Base-by-base conservation (phyloP, 345 rosid genomes). In the Melastoma malabathricum region DNA sequence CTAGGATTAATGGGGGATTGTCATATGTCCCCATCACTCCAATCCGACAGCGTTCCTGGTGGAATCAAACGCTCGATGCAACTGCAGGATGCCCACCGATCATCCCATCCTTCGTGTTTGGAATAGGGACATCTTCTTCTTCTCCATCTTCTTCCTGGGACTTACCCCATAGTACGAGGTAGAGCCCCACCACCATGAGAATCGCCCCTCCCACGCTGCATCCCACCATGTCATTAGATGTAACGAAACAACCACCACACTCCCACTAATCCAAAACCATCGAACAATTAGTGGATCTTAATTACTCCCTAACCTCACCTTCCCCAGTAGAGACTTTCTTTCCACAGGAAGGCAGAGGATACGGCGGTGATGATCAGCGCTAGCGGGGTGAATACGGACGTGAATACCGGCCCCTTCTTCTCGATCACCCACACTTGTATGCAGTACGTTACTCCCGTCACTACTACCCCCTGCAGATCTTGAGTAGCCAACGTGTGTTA, bases 351-450 rank as follows among this genome's bases (percentile, higher is more conserved):
- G 45, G 76, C 72, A 14, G 97, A 86, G 77, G 72, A 57, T 48
- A 79, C 51, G 51, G 82, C 83, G 1, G 97, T 77, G 13, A 89
- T 69, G 12, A 83, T 73, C 18, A 89, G 94, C 14, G 95, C 80
- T 14, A 86, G 51, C 20, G 97, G 97, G 59, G 95, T 79, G 68
- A 81, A 89, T 52, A 73, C 72, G 46, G 95, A 72, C 3, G 80
- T 70, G 69, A 83, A 89, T 46, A 89, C 87, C 14, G 97, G 93
- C 3, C 97, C 95, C 68, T 74, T 89, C 77, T 79, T 81, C 75
- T 86, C 81, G 56, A 83, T 78, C 0, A 74, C 69, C 97, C 97
- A 85, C 2, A 81, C 78, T 89, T 86, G 97, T 29, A 89, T 54
- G 85, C 93, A 86, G 63, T 83, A 86, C 15, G 87, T 69, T 10